Conservation (phyloP, 306 rosid genomes). For the Prunus mira region DNA sequence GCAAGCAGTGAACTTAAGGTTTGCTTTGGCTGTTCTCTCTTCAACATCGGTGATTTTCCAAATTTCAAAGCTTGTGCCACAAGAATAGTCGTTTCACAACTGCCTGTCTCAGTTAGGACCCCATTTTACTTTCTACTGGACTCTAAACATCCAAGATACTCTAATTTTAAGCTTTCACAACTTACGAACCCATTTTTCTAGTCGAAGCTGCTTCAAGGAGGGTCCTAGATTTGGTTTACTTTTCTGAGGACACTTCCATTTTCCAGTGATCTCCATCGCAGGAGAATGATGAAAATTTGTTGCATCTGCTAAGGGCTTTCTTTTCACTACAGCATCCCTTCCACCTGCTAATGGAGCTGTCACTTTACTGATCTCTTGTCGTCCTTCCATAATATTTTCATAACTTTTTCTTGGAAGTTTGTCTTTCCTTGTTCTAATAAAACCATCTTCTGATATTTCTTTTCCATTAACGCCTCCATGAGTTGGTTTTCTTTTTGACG, state of each 20-base stretch:
- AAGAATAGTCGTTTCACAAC: background rate
- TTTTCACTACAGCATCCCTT: conserved; percentile 28
- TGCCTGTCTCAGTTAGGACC: background rate
- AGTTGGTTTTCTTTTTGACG: conserved; percentile 24
- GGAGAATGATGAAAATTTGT: conserved; percentile 50
- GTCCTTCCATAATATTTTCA: conserved; percentile 32
- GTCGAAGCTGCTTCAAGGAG: conserved; percentile 84
- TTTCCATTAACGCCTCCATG: conserved; percentile 29
- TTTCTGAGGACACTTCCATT: conserved; percentile 86
- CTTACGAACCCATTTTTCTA: conserved; percentile 69
- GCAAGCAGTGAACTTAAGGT: too few species aligned
- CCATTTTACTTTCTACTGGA: background rate
- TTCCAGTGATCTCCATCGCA: conserved; percentile 50
- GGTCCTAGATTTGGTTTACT: conserved; percentile 69
- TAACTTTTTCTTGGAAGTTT: conserved; percentile 11
- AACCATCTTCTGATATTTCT: conserved; percentile 37
- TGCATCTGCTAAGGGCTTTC: conserved; percentile 60
- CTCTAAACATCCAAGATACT: background rate
- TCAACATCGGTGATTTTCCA: too few species aligned
- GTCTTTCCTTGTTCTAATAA: conserved; percentile 52
- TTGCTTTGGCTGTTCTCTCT: too few species aligned
- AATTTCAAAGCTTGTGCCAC: background rate
- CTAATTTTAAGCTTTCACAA: conserved; percentile 19
- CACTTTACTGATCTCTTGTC: conserved; percentile 18
- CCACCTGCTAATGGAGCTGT: conserved; percentile 17